phyloP scores from a whole-genome alignment of 345 rosid species.

The Melastoma malabathricum region DNA sequence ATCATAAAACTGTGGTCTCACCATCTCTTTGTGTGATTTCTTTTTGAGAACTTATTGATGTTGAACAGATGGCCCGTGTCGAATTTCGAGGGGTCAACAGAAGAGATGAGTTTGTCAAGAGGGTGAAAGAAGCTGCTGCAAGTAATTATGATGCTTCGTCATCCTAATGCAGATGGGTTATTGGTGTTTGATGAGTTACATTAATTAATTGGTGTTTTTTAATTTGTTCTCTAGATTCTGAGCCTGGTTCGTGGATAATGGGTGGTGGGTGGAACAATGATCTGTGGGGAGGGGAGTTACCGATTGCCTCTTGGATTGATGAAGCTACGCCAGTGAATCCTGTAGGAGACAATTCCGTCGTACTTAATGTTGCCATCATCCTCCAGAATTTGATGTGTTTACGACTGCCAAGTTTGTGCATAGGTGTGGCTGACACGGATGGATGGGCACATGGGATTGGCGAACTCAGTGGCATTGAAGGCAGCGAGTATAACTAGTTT shows the following conservation, averaged over 20 bases:
- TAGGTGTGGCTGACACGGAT: constrained; percentile 81
- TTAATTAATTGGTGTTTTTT: background rate
- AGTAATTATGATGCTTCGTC: constrained; percentile 28
- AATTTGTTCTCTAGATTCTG: constrained; percentile 24
- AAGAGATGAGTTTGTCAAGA: constrained; percentile 59
- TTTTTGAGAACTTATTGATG: constrained; percentile 1
- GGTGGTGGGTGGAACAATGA: constrained; percentile 99
- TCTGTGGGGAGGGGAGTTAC: constrained; percentile 89
- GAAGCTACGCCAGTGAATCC: constrained; percentile 63
- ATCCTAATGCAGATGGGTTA: background rate
- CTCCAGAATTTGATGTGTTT: background rate
- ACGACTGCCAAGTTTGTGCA: constrained; percentile 2
- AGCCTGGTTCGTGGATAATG: constrained; percentile 63
- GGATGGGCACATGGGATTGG: constrained; percentile 94
- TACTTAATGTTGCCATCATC: background rate
- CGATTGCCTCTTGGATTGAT: constrained; percentile 73
- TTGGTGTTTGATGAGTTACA: background rate
- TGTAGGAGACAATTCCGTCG: constrained; percentile 21
- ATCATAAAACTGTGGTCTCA: background rate
- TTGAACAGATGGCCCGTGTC: constrained; percentile 52
- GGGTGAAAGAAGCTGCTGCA: constrained; percentile 57
- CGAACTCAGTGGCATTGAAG: constrained; percentile 63
- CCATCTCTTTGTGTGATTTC: background rate
- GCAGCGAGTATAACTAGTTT: constrained; percentile 44
- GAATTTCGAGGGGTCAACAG: constrained; percentile 40